Percentiles rank a stretch among this genome's conserved stretches.
Conservation (phyloP, 2,329 filamentous ascomycete genomes). For the Xylaria digitata region DNA sequence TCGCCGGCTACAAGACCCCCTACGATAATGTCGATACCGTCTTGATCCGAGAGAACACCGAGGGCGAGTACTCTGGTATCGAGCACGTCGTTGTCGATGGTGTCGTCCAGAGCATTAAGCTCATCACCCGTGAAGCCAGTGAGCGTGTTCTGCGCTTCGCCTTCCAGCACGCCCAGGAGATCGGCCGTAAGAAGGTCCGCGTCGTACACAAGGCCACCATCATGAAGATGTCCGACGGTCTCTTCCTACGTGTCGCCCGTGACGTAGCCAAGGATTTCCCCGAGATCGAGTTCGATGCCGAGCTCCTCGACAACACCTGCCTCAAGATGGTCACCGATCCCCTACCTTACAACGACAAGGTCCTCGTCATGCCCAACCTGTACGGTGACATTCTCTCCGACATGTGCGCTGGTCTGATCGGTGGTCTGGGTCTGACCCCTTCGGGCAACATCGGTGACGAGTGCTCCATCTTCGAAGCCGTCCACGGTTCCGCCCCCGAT, state of each 20-base stretch:
- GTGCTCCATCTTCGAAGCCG: constrained; percentile 99
- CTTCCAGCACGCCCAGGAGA: constrained; percentile 95
- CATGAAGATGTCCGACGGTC: constrained; percentile 99
- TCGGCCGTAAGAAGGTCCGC: constrained; percentile 96
- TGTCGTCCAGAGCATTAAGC: constrained; percentile 99
- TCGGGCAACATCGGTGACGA: constrained; percentile 99
- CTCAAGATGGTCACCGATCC: constrained; percentile 99
- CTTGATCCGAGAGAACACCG: constrained; percentile 98
- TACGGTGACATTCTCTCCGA: constrained; percentile 99
- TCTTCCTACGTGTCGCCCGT: constrained; percentile 89
- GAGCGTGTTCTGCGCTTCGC: constrained; percentile 97
- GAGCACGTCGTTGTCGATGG: constrained; percentile 98
- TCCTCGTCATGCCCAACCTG: constrained; percentile 97
- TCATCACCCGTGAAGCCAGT: constrained; percentile 93
- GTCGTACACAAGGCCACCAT: constrained; percentile 99
- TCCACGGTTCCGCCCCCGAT: constrained; percentile 96
- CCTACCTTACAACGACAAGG: constrained; percentile 97
- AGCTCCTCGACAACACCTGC: constrained; percentile 99
- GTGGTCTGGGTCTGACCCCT: constrained; percentile 94
- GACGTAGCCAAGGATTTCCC: constrained; percentile 96
- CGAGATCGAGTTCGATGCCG: constrained; percentile 93
- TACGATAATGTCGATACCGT: constrained; percentile 98
- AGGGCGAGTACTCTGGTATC: constrained; percentile 99
- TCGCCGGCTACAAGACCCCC: constrained; percentile 97
- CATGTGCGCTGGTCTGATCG: constrained; percentile 98